Conservation (phyloP, 2,329 filamentous ascomycete genomes). For the Diplodia scrobiculata region DNA sequence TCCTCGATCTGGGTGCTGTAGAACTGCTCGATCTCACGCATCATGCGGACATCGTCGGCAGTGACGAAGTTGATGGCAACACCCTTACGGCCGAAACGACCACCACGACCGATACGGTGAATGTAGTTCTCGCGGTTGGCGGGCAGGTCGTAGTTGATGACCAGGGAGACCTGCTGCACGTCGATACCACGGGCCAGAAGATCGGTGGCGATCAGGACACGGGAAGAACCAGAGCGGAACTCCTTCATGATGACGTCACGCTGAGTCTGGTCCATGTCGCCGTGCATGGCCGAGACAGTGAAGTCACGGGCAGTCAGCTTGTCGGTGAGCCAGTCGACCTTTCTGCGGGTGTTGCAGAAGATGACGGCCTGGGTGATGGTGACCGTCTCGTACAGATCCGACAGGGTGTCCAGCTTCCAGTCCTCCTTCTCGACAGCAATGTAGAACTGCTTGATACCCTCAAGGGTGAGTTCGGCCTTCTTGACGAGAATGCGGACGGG, state of each 20-base stretch:
- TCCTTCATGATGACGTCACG: constrained; percentile 99
- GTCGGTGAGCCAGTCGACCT: constrained; percentile 99
- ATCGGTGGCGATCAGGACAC: constrained; percentile 98
- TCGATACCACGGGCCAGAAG: constrained; percentile 99
- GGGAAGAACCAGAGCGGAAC: constrained; percentile 97
- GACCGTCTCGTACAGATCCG: constrained; percentile 97
- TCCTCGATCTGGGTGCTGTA: constrained; percentile 99
- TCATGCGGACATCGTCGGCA: constrained; percentile 98
- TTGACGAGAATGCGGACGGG: constrained; percentile 98
- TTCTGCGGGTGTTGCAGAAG: constrained; percentile 99
- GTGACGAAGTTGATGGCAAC: constrained; percentile 99
- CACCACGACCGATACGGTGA: constrained; percentile 98
- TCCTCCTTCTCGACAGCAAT: constrained; percentile 99
- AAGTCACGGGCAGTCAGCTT: constrained; percentile 99
- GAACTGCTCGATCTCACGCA: constrained; percentile 99
- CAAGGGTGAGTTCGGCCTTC: constrained; percentile 98
- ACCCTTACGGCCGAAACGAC: constrained; percentile 99
- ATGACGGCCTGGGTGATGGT: constrained; percentile 99
- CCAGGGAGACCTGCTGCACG: constrained; percentile 97
- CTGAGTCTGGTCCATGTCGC: constrained; percentile 97
- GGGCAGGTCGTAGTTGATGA: constrained; percentile 99
- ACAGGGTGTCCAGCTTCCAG: constrained; percentile 99
- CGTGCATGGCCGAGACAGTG: constrained; percentile 99
- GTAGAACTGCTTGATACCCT: constrained; percentile 99
- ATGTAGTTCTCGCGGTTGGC: constrained; percentile 99